A percentile compares a stretch with the other conserved stretches of the same genome.
Evolutionary conservation across 108 stramenopile species (phyloP).

Genomic region (Bacterosira constricta): DNA sequence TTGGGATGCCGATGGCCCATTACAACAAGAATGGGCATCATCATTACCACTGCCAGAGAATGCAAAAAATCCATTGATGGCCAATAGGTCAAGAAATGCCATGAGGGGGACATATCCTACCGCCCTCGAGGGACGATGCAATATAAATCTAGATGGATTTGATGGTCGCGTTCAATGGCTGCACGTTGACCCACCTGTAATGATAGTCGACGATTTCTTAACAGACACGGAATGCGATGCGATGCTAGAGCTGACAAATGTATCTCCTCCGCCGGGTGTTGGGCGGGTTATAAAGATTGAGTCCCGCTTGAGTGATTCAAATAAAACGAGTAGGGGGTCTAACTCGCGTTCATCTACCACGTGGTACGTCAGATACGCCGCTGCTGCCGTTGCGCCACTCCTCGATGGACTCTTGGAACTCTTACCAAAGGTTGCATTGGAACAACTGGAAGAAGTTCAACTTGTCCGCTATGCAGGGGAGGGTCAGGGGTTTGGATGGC

Average conservation of each 20-base stretch:
- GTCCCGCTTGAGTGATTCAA: constrained; percentile 13
- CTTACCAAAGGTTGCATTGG: constrained; percentile 8
- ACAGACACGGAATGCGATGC: constrained; percentile 25
- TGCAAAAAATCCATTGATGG: constrained; percentile 6
- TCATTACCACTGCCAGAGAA: constrained; percentile 27
- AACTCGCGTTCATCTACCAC: constrained; percentile 19
- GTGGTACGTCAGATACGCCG: constrained; percentile 31
- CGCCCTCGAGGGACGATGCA: constrained; percentile 22
- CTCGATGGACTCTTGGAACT: constrained; percentile 4
- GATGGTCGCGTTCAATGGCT: constrained; percentile 11
- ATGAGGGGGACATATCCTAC: constrained; percentile 13
- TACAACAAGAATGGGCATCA: constrained; percentile 4
- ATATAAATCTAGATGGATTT: constrained; percentile 12
- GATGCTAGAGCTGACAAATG: background rate
- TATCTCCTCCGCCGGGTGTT: constrained; percentile 8
- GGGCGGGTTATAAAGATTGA: constrained; percentile 30
- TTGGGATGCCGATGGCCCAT: constrained; percentile 11
- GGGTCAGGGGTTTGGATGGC: constrained; percentile 34
- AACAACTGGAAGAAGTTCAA: constrained; percentile 31
- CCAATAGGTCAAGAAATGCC: constrained; percentile 11
- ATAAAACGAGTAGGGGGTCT: background rate
- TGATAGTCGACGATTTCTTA: constrained; percentile 27
- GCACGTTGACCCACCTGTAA: constrained; percentile 38
- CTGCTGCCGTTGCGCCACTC: constrained; percentile 6
- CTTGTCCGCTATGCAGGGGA: constrained; percentile 20